Evolutionary conservation across 225 moss, liverwort and hornwort genomes (phyloP).

Genomic region (Asterella californica): DNA sequence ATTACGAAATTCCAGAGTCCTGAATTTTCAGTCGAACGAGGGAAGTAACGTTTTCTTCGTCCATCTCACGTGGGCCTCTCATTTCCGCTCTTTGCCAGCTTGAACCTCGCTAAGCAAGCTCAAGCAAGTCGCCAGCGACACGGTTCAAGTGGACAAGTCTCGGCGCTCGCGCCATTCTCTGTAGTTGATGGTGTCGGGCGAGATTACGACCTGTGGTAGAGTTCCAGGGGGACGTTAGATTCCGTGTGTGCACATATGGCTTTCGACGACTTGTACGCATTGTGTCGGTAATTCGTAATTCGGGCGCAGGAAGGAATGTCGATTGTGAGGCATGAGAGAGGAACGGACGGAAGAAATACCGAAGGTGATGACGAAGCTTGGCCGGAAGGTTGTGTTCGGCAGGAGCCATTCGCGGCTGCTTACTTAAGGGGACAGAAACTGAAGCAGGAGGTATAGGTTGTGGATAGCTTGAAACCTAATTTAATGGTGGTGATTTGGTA

Average conservation of each 20-base stretch:
- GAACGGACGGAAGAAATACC: background rate
- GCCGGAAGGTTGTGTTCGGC: background rate
- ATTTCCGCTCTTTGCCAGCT: background rate
- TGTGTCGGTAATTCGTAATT: background rate
- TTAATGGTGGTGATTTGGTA: background rate
- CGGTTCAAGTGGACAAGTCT: background rate
- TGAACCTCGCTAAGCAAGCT: too few relatives aligned
- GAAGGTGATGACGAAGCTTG: background rate
- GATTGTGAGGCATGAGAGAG: background rate
- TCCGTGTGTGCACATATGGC: background rate
- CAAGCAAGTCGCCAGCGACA: background rate
- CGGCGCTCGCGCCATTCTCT: background rate
- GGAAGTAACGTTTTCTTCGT: background rate
- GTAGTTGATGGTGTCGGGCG: background rate
- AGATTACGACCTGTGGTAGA: background rate
- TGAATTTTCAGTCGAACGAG: background rate
- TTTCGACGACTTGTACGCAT: background rate
- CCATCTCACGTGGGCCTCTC: background rate
- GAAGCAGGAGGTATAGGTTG: background rate
- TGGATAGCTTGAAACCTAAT: conserved; percentile 11
- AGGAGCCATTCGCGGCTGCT: background rate
- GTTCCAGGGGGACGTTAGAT: background rate
- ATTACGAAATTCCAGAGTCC: background rate
- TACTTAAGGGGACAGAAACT: background rate
- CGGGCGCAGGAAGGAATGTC: background rate